Base-by-base conservation (phyloP, 148 eudicot species). In the Arctostaphylos glauca region DNA sequence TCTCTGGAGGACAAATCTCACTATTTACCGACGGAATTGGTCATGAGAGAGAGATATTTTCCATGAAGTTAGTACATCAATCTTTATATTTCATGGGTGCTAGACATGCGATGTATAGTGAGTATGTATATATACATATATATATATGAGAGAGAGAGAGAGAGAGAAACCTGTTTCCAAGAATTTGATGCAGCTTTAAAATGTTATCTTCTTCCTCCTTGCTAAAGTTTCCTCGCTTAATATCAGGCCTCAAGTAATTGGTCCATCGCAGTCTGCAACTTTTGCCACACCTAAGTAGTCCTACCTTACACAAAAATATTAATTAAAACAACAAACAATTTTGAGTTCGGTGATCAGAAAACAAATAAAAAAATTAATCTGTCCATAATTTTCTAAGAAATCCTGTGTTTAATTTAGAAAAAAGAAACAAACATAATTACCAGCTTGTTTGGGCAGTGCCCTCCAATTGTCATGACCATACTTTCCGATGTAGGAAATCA, bases 221-320 rank as follows among this genome's bases (percentile, higher is more conserved):
- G 64, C 72, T 84, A 47, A 84, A 84, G 81, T 84, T 84, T 58
- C 86, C 86, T 58, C 86, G 47, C 81, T 84, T 84, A 48, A 84
- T 84, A 49, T 79, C 86, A 3, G 86, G 86, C 79, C 86, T 55
- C 50, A 84, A 38, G 49, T 84, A 84, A 79, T 84, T 84, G 18
- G 77, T 84, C 86, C 86, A 84, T 3, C 86, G 21, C 4, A 84
- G 54, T 38, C 86, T 84, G 50, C 86, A 84, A 58, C 86, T 84
- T 72, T 84, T 84, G 3, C 86, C 86, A 48, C 86, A 84, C 23
- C 86, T 72, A 1, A 66, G 56, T 10, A 80, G 31, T 25, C 82
- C 82, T 80, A 49, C 23, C 4, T 43, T 12, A 41, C 2, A 60
- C 14, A 15, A 9, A 79, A 18, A 4, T 21, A 62, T 59, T 0